Evolutionary conservation across 75 land plant genomes (phyloP), one percentile per base, ranked within the genome.

Genomic region (Cryptomeria japonica): DNA sequence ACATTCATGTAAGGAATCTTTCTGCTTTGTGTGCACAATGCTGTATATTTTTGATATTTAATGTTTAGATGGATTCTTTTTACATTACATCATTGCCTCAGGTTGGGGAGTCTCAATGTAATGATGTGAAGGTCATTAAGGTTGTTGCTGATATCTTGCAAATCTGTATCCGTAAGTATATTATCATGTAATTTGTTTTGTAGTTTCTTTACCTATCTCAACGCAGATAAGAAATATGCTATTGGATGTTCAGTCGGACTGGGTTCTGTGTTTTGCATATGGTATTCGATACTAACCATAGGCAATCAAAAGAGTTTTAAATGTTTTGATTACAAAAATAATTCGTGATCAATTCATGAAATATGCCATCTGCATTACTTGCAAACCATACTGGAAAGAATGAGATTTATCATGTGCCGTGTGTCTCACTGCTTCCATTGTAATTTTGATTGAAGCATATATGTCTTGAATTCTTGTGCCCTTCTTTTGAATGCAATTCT

Each of bases 101-200:
- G 93, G 92, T 89, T 87, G 93, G 93, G 55, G 92, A 91, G 39
- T 92, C 93, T 44, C 92, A 91, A 82, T 92, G 92, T 80, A 87
- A 39, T 47, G 93, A 92, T 49, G 47, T 86, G 15, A 92, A 84
- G 84, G 86, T 92, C 86, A 39, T 92, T 55, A 86, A 86, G 80
- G 90, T 84, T 47, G 89, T 91, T 32, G 84, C 86, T 42, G 93
- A 92, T 22, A 31, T 87, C n/a, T 87, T 91, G 28, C 76, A 86
- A 87, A 90, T 86, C 28, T 91, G 92, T 72, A 55, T 87, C 9
- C 38, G 87, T 89, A 72, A 89, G 88, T 51, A 56, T 77, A 32
- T 77, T 39, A n/a, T 8, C 34, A 18, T 58, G 16, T 28, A n/a
- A 51, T 84, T 25, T 51, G 13, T 78, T 38, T 39, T 39, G 22